These are phyloP conservation scores for Ophiostoma ips DNA, from an alignment of 2,329 filamentous ascomycete species.

Conservation along the genomic window DNA sequence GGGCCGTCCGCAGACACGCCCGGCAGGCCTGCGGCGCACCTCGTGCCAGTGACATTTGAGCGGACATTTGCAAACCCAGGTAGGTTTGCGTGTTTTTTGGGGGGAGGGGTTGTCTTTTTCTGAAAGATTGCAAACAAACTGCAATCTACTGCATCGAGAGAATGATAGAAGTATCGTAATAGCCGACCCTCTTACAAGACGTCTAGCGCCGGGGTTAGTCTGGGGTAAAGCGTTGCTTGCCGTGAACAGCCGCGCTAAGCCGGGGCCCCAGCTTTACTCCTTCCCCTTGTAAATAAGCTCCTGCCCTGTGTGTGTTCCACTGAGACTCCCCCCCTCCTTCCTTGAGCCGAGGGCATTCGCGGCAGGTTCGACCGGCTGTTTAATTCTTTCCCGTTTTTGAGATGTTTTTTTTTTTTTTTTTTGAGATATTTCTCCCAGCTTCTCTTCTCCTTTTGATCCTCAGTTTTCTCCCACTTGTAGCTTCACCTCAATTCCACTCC, in stretches of 20 bases:
- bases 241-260: constrained; percentile 33
- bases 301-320: not conserved
- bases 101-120: too few relatives aligned
- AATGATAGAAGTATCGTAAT: too few relatives aligned
- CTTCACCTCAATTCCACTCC: not conserved
- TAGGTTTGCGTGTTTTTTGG: too few relatives aligned
- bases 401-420: not conserved
- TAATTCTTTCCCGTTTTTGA: not conserved
- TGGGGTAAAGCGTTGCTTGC: constrained; percentile 12
- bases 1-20: constrained; percentile 31
- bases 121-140: too few relatives aligned
- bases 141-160: too few relatives aligned
- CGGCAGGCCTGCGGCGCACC: not conserved
- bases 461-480: not conserved
- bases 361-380: not conserved
- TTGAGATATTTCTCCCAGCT: not conserved
- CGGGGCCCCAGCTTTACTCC: constrained; percentile 12
- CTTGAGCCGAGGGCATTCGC: constrained; percentile 3
- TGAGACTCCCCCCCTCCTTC: not conserved
- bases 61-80: too few relatives aligned
- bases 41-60: not conserved
- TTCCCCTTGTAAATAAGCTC: constrained; percentile 2
- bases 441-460: not conserved
- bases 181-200: too few relatives aligned
- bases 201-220: constrained; percentile 1